These are phyloP conservation scores for Schizophyllum commune DNA, from an alignment of 1,284 basidiomycete species.

Conservation along the genomic window DNA sequence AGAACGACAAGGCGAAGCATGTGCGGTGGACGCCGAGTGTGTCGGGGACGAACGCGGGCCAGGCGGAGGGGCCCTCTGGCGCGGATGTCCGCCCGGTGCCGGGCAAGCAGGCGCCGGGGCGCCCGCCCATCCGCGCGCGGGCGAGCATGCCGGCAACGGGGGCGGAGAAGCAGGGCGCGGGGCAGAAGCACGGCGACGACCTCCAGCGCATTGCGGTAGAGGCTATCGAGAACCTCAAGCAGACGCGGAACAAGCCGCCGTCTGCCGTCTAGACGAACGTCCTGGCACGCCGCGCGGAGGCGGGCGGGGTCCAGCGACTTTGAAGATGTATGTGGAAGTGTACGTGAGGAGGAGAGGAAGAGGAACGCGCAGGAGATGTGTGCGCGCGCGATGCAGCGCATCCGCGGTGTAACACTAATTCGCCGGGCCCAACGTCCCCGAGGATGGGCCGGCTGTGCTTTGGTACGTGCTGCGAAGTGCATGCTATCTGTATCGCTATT, in stretches of 20 bases:
- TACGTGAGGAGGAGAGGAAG: neutral
- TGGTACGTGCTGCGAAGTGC: neutral
- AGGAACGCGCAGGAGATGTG: neutral
- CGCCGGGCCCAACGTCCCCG: neutral
- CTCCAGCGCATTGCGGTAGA: conserved; percentile 6
- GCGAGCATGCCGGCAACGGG: conserved; percentile 4
- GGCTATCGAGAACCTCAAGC: conserved; percentile 6
- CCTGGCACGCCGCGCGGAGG: neutral
- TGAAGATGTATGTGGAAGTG: neutral
- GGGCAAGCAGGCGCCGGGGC: conserved; percentile 1
- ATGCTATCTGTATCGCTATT: neutral
- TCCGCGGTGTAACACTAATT: neutral
- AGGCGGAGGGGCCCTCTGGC: conserved; percentile 1
- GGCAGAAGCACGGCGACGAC: conserved; percentile 4
- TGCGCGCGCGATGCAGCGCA: neutral
- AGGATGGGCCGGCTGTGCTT: neutral
- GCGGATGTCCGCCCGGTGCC: neutral
- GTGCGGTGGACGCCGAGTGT: conserved; percentile 26
- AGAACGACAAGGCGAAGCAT: conserved; percentile 19
- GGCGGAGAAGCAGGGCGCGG: conserved; percentile 6
- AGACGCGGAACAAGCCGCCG: neutral
- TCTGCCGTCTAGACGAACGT: neutral
- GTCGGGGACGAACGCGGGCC: conserved; percentile 1
- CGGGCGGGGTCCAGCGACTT: neutral
- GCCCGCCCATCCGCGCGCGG: neutral